A percentile compares a stretch with the other conserved stretches of the same genome.
These are phyloP conservation scores for Ogataea populi-albae DNA, from an alignment of 805 yeast genomes.

Conservation along the genomic window DNA sequence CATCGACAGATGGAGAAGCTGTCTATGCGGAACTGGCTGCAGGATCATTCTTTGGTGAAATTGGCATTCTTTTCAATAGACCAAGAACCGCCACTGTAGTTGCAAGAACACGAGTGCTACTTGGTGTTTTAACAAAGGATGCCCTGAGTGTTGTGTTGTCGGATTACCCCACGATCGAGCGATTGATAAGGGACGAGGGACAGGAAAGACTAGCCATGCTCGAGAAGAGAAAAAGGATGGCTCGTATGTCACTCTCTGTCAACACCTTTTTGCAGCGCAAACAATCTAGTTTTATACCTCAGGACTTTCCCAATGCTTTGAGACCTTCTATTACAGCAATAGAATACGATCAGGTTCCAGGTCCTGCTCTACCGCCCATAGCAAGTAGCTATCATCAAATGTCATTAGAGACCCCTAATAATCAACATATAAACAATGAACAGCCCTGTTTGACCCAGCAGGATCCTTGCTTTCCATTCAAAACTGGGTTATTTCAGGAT, in stretches of 20 bases:
- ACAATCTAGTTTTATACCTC: conserved; percentile 5
- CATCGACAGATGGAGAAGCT: conserved; percentile 75
- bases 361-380: conserved; percentile 39
- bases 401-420: too few relatives aligned
- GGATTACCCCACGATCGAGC: conserved; percentile 61
- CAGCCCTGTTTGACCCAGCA: neutral
- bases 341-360: conserved; percentile 36
- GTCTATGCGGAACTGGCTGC: conserved; percentile 65
- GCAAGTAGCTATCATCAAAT: conserved; percentile 5
- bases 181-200: conserved; percentile 73
- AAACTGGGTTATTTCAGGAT: neutral
- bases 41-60: conserved; percentile 77
- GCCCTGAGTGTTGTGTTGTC: conserved; percentile 57
- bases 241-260: conserved; percentile 30
- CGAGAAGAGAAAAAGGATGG: conserved; percentile 54
- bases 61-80: conserved; percentile 70
- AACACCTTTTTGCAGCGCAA: conserved; percentile 10
- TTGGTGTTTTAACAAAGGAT: conserved; percentile 67
- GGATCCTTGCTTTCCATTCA: neutral
- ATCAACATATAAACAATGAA: neutral
- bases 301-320: conserved; percentile 9
- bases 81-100: conserved; percentile 80
- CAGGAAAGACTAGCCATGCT: conserved; percentile 73
- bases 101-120: conserved; percentile 61
- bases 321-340: conserved; percentile 32